Conservation (phyloP, 148 eudicot genomes). For the Spergularia marina region DNA sequence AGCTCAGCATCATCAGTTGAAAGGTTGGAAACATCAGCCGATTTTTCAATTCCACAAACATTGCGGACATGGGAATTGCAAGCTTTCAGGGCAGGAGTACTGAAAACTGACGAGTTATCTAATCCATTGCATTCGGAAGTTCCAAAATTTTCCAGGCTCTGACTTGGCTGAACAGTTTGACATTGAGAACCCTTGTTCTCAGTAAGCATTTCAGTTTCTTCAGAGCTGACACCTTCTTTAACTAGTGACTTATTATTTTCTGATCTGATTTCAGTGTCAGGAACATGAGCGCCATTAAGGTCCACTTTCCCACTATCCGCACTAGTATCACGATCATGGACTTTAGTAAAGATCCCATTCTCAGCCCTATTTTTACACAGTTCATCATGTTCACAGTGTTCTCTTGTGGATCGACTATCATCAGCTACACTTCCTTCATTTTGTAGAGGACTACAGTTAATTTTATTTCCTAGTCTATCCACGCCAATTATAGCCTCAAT, state of each 20-base stretch:
- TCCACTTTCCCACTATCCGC: slow-evolving; percentile 26
- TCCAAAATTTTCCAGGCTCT: slow-evolving; percentile 24
- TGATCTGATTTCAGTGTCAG: slow-evolving; percentile 21
- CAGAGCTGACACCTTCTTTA: slow-evolving; percentile 23
- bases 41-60: slow-evolving; percentile 26
- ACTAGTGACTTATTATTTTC: slow-evolving; percentile 21
- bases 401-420: slow-evolving; percentile 18
- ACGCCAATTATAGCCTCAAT: slow-evolving; percentile 25
- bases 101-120: slow-evolving; percentile 23
- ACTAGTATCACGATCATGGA: slow-evolving; percentile 19
- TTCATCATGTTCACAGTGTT: slow-evolving; percentile 24
- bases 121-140: slow-evolving; percentile 17
- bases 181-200: slow-evolving; percentile 24
- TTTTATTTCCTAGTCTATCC: slow-evolving; percentile 20
- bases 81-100: slow-evolving; percentile 42
- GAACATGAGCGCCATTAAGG: slow-evolving; percentile 24
- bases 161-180: slow-evolving; percentile 30
- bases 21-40: slow-evolving; percentile 26
- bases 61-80: slow-evolving; percentile 42
- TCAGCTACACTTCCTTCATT: slow-evolving; percentile 25
- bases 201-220: slow-evolving; percentile 24
- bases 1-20: slow-evolving; percentile 25
- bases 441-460: slow-evolving; percentile 26
- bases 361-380: slow-evolving; percentile 19
- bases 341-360: slow-evolving; percentile 14